Evolutionary conservation across 129 eudicot genomes (phyloP).

Genomic region (Helichrysum umbraculigerum): DNA sequence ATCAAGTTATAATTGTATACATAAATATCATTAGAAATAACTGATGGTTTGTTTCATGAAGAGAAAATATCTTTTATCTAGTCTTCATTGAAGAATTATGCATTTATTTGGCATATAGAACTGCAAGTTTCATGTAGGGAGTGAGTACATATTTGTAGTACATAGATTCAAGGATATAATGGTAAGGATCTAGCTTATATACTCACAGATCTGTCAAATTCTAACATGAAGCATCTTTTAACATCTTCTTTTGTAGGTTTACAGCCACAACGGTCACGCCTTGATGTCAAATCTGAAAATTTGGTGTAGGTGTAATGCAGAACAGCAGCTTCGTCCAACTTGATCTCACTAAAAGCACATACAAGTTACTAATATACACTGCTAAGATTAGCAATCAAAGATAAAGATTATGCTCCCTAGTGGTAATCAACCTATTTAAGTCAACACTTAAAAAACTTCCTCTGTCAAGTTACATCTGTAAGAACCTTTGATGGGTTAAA

Average conservation of each 20-base stretch:
- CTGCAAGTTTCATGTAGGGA: neutral
- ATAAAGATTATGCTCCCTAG: neutral
- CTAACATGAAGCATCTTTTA: slow-evolving; percentile 74
- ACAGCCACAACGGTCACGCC: slow-evolving; percentile 98
- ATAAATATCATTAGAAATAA: slow-evolving; percentile 6
- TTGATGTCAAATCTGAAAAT: slow-evolving; percentile 91
- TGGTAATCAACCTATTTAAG: neutral
- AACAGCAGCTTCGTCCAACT: slow-evolving; percentile 90
- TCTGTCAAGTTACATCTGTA: neutral
- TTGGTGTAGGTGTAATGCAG: slow-evolving; percentile 90
- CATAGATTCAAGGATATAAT: neutral
- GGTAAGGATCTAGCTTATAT: neutral
- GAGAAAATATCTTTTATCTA: neutral
- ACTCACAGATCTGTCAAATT: slow-evolving; percentile 93
- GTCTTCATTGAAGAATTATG: neutral
- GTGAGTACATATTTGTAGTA: neutral
- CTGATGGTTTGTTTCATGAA: neutral
- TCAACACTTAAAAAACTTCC: neutral
- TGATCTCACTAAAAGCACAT: slow-evolving; percentile 58
- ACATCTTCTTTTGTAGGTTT: slow-evolving; percentile 84
- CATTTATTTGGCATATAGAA: neutral
- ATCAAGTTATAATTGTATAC: slow-evolving; percentile 1
- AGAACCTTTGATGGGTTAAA: neutral
- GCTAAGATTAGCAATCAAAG: neutral
- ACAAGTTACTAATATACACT: slow-evolving; percentile 15